Percentiles rank a stretch among this genome's conserved stretches.
These are phyloP conservation scores for Talaromyces sp. DNA, from an alignment of 2,329 filamentous ascomycete species.

Conservation along the genomic window DNA sequence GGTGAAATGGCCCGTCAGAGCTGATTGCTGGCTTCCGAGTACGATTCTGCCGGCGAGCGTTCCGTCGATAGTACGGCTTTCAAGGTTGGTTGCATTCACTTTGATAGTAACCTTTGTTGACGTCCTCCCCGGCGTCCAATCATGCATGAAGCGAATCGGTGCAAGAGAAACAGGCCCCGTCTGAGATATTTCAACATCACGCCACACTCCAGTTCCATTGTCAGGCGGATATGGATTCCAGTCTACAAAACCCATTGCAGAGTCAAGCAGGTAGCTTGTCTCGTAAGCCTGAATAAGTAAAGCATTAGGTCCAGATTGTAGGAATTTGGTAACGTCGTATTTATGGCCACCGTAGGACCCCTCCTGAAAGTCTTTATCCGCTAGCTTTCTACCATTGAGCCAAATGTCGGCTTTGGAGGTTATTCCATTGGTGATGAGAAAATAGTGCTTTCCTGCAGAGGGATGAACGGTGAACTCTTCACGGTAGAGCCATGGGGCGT, in stretches of 20 bases:
- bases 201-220: constrained; percentile 62
- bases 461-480: constrained; percentile 48
- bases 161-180: constrained; percentile 50
- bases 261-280: constrained; percentile 57
- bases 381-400: constrained; percentile 55
- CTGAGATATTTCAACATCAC: constrained; percentile 54
- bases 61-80: constrained; percentile 21
- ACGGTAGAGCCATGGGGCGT: constrained; percentile 58
- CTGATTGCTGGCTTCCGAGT: constrained; percentile 13
- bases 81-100: constrained; percentile 37
- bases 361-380: constrained; percentile 47
- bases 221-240: constrained; percentile 62
- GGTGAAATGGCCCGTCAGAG: constrained; percentile 33
- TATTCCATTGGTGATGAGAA: constrained; percentile 58
- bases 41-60: constrained; percentile 25
- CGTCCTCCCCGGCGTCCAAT: constrained; percentile 37
- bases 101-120: constrained; percentile 41
- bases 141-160: constrained; percentile 45
- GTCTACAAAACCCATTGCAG: constrained; percentile 59
- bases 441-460: constrained; percentile 42
- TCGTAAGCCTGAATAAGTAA: constrained; percentile 55
- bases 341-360: constrained; percentile 56
- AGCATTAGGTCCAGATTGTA: constrained; percentile 46
- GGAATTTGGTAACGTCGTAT: constrained; percentile 51
- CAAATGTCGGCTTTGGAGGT: constrained; percentile 59